Conservation (phyloP, 2,329 filamentous ascomycete genomes). For the Botryotinia calthae region DNA sequence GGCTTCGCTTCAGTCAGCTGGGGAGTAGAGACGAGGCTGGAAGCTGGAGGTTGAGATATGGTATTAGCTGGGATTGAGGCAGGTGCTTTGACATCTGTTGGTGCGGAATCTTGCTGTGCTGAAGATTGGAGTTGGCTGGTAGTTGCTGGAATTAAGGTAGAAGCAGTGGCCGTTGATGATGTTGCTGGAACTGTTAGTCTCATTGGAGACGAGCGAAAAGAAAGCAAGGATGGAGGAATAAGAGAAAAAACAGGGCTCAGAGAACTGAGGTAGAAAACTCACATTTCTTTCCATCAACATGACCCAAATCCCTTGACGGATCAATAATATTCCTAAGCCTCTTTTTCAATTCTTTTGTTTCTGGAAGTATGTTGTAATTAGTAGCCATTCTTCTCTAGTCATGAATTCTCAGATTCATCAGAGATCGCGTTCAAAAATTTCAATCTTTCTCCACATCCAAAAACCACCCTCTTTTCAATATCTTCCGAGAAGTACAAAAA, state of each 20-base stretch:
- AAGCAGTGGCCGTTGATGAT: not conserved
- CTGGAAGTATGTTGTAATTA: not conserved
- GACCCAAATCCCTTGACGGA: constrained; percentile 73
- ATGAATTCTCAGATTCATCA: not conserved
- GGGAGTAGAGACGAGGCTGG: not conserved
- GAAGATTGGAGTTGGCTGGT: not conserved
- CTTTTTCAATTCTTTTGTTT: constrained; percentile 20
- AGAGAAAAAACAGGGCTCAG: not conserved
- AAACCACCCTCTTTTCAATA: not conserved
- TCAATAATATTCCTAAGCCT: constrained; percentile 75
- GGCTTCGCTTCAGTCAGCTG: not conserved
- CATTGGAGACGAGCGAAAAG: not conserved
- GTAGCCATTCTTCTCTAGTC: not conserved
- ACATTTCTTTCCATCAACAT: constrained; percentile 60
- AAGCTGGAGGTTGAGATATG: not conserved
- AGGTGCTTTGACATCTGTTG: not conserved
- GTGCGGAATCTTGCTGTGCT: not conserved
- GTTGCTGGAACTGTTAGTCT: not conserved
- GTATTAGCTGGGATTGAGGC: not conserved
- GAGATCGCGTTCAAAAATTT: not conserved
- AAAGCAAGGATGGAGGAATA: not conserved
- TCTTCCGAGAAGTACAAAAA: not conserved
- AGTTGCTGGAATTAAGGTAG: not conserved
- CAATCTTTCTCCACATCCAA: not conserved
- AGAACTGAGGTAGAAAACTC: not conserved